Evolutionary conservation across 768 basidiomycete genomes (phyloP).

Genomic region (Suillus tomentosus): DNA sequence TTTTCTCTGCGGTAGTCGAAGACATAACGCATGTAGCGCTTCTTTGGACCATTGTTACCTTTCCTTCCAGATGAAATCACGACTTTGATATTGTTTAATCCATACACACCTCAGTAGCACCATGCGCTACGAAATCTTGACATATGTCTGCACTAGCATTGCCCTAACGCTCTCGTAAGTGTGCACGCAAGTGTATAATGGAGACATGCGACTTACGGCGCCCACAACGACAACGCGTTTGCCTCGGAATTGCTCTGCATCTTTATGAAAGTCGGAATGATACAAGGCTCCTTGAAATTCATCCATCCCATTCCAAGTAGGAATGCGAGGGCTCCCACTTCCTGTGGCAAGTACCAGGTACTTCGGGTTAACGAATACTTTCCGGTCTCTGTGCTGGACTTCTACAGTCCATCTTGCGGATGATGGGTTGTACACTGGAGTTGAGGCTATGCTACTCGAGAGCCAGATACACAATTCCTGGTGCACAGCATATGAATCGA

Average conservation of each 20-base stretch:
- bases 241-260: not conserved
- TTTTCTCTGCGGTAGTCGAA: not conserved
- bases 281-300: not conserved
- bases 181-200: not conserved
- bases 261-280: not conserved
- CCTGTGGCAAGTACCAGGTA: not conserved
- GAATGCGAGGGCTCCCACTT: not conserved
- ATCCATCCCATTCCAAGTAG: not conserved
- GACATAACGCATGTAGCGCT: not conserved
- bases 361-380: not conserved
- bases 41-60: constrained; percentile 3
- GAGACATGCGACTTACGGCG: not conserved
- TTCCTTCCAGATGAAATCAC: not conserved
- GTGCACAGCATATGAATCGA: not conserved
- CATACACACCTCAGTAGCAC: not conserved
- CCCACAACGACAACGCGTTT: not conserved
- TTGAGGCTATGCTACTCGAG: not conserved
- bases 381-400: not conserved
- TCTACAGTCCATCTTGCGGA: not conserved
- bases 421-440: not conserved
- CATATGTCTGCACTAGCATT: not conserved
- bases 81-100: not conserved
- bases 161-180: not conserved
- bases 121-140: not conserved
- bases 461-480: not conserved